These are phyloP conservation scores for Trichosporon ovoides DNA, from an alignment of 1,284 basidiomycete genomes.

Conservation along the genomic window DNA sequence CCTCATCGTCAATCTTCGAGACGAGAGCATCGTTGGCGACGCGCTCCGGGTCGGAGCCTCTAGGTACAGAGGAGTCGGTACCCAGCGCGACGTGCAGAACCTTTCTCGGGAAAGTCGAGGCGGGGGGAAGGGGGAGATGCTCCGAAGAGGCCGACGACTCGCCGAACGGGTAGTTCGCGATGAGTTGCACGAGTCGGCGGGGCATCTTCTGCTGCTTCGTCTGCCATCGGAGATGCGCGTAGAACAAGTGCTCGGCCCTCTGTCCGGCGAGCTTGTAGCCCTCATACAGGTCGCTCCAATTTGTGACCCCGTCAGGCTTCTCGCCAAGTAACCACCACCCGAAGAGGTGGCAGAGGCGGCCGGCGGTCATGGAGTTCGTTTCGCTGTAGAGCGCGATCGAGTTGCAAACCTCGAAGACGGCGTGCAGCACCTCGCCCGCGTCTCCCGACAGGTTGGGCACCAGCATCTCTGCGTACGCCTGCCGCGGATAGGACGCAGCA, in stretches of 20 bases:
- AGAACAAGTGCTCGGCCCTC: conserved; percentile 37
- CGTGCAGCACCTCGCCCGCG: conserved; percentile 22
- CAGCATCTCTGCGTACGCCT: conserved; percentile 30
- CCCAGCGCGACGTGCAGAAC: conserved; percentile 29
- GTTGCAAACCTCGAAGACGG: conserved; percentile 36
- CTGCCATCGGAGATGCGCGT: conserved; percentile 40
- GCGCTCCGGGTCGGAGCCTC: conserved; percentile 18
- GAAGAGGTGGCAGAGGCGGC: conserved; percentile 29
- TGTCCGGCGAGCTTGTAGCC: conserved; percentile 33
- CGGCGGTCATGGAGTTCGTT: conserved; percentile 30
- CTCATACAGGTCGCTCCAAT: conserved; percentile 33
- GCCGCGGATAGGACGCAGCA: conserved; percentile 33
- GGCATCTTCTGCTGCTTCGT: conserved; percentile 33
- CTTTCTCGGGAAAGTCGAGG: conserved; percentile 29
- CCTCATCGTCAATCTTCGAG: conserved; percentile 16
- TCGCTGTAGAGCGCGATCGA: conserved; percentile 34
- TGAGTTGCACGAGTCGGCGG: conserved; percentile 30
- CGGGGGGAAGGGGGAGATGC: conserved; percentile 29
- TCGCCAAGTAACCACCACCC: conserved; percentile 38
- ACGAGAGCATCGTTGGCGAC: conserved; percentile 17
- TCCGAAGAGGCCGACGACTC: conserved; percentile 26
- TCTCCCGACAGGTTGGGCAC: conserved; percentile 17
- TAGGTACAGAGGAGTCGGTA: conserved; percentile 14
- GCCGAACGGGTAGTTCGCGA: conserved; percentile 38
- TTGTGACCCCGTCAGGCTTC: conserved; percentile 7